Conservation (phyloP, 768 basidiomycete species). For the Chalciporus sphaerocephalus region DNA sequence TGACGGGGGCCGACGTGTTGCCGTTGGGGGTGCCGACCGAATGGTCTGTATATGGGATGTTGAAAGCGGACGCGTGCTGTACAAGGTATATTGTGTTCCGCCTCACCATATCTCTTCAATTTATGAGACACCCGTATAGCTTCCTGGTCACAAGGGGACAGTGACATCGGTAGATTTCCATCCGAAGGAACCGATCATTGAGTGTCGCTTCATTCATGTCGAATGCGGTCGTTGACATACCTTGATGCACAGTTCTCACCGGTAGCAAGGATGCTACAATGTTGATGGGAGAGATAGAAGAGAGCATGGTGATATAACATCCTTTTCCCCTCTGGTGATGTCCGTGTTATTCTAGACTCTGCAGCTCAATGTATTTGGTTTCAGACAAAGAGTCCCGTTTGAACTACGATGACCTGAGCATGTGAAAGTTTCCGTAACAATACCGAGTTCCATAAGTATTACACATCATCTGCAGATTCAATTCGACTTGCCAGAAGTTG, state of each 20-base stretch:
- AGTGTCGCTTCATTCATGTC: slow-evolving; percentile 28
- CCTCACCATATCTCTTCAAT: background rate
- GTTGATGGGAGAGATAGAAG: slow-evolving; percentile 88
- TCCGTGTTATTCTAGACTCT: slow-evolving; percentile 1
- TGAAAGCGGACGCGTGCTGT: slow-evolving; percentile 67
- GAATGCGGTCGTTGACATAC: slow-evolving; percentile 5
- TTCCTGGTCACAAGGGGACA: slow-evolving; percentile 95
- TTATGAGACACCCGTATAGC: slow-evolving; percentile 36
- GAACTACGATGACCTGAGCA: too few species aligned
- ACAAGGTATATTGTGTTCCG: slow-evolving; percentile 54
- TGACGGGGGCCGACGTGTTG: slow-evolving; percentile 75
- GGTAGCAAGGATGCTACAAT: slow-evolving; percentile 91
- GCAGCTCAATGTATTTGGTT: background rate
- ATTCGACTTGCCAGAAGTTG: slow-evolving; percentile 24
- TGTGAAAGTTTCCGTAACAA: background rate
- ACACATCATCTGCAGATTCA: slow-evolving; percentile 10
- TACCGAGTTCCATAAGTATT: background rate
- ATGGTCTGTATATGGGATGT: slow-evolving; percentile 87
- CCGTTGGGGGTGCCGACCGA: slow-evolving; percentile 86
- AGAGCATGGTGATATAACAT: slow-evolving; percentile 43
- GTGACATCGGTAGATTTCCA: slow-evolving; percentile 96
- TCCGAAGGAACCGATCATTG: slow-evolving; percentile 92
- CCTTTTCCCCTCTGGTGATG: background rate
- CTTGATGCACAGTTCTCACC: slow-evolving; percentile 62
- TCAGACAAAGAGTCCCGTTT: too few species aligned